phyloP scores from a whole-genome alignment of 768 basidiomycete species.

The Phlebiopsis flavidoalba region DNA sequence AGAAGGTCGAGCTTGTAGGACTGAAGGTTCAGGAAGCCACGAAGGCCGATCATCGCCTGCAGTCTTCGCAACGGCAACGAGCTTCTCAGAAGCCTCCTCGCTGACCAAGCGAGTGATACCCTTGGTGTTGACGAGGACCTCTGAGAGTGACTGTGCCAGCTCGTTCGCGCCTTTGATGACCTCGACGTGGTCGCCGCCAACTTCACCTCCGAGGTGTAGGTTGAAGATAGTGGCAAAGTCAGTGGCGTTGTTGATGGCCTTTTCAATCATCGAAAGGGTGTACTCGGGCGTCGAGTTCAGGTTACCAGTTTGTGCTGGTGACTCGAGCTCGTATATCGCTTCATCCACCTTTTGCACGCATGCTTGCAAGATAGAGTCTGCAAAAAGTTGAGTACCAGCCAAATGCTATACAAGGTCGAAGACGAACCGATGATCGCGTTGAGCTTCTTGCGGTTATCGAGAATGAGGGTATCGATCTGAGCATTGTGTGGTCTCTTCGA shows the following conservation, averaged over 20 bases:
- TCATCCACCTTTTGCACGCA: constrained; percentile 98
- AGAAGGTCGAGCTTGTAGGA: constrained; percentile 90
- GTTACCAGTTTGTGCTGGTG: constrained; percentile 91
- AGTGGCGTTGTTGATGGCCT: constrained; percentile 88
- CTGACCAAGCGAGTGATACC: constrained; percentile 90
- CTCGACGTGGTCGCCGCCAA: constrained; percentile 92
- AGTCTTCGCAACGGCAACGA: constrained; percentile 75
- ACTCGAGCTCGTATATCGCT: constrained; percentile 95
- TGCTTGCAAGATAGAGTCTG: constrained; percentile 94
- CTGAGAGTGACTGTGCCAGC: constrained; percentile 87
- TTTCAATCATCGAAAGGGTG: constrained; percentile 97
- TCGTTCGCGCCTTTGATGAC: constrained; percentile 98
- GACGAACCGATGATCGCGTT: constrained; percentile 89
- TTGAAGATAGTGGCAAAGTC: constrained; percentile 96
- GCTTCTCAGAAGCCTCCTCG: constrained; percentile 88
- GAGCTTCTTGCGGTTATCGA: constrained; percentile 96
- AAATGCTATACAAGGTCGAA: not conserved
- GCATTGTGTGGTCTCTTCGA: constrained; percentile 89
- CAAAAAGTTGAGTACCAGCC: not conserved
- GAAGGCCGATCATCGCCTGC: constrained; percentile 85
- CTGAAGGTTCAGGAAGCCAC: constrained; percentile 94
- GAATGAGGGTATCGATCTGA: constrained; percentile 95
- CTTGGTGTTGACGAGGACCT: constrained; percentile 91
- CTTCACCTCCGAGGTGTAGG: constrained; percentile 80
- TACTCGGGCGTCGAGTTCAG: constrained; percentile 98